Base-by-base conservation (phyloP, 306 rosid species). In the Ormosia emarginata region DNA sequence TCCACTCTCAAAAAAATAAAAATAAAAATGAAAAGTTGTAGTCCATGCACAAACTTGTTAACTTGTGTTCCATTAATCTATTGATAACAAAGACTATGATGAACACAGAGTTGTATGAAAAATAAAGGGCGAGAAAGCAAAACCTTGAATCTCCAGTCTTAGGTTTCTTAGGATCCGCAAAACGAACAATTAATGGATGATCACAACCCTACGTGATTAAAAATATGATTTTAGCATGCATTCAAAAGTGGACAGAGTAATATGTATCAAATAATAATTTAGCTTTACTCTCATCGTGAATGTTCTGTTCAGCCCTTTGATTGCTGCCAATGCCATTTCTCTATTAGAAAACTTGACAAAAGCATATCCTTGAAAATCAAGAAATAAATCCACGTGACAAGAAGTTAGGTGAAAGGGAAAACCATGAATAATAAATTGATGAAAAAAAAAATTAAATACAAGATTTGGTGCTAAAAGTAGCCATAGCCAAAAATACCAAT, bases 81-180 rank as follows among this genome's bases (percentile, higher is more conserved):
- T 34, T 34, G 12, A 70, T 36, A 68, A 63, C 63, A 33, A 67
- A 40, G 12, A 73, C 50, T 43, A 44, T 66, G 33, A 52, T 53
- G 30, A 69, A 77, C 17, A 58, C 12, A 79, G 8, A 79, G 69
- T 59, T 58, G 62, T 37, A 56, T 33, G 59, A 61, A 81, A 79
- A 73, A 66, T 56, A 65, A 69, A 56, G 53, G 78, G 6, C 3
- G 46, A 79, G 79, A 79, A 85, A 80, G 78, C 43, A 74, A 36
- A 83, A 95, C 99, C 99, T 95, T 83, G 81, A 71, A 36, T 95
- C 98, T 78, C 90, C 91, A 36, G 61, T 59, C 87, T 79, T 87
- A 10, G 89, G 91, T 88, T 90, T 95, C 90, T 90, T 95, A 71
- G 97, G 97, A 32, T 91, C 98, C 59, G 97, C 99, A 90, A 90